phyloP scores from a whole-genome alignment of 2,329 filamentous ascomycete genomes.

The Nemania bipapillata region DNA sequence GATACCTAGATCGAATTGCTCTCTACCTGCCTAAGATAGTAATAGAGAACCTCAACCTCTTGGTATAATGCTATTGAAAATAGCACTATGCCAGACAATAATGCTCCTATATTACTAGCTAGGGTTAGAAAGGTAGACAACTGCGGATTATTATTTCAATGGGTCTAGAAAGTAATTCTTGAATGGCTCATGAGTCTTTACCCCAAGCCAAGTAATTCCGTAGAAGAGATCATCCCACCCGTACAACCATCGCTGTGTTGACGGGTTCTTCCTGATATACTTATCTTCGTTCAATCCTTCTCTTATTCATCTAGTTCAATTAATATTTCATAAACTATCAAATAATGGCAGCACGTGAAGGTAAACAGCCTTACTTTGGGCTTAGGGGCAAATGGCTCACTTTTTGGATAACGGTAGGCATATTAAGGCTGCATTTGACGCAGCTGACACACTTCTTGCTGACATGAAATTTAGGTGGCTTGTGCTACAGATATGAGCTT shows the following conservation, averaged over 20 bases:
- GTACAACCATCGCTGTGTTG: not conserved
- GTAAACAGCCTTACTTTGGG: conserved; percentile 47
- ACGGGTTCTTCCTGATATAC: not conserved
- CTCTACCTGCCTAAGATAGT: not conserved
- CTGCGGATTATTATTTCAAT: not conserved
- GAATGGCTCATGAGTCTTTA: not conserved
- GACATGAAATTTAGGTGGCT: conserved; percentile 38
- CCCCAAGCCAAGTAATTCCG: not conserved
- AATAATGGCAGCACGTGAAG: conserved; percentile 40
- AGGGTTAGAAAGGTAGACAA: not conserved
- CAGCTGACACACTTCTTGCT: not conserved
- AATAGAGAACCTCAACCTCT: not conserved
- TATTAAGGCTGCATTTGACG: not conserved
- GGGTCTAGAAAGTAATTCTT: not conserved
- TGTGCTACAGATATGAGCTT: conserved; percentile 49
- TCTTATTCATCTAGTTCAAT: not conserved
- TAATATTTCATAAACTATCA: not conserved
- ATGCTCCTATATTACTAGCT: not conserved
- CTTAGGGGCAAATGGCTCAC: conserved; percentile 48
- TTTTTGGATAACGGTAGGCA: conserved; percentile 47
- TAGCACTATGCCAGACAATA: no score
- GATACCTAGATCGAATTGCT: not conserved
- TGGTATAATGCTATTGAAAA: not conserved
- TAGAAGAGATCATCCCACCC: not conserved
- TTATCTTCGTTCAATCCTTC: not conserved